phyloP scores from a whole-genome alignment of 2,329 filamentous ascomycete genomes.

The Fusarium napiforme region DNA sequence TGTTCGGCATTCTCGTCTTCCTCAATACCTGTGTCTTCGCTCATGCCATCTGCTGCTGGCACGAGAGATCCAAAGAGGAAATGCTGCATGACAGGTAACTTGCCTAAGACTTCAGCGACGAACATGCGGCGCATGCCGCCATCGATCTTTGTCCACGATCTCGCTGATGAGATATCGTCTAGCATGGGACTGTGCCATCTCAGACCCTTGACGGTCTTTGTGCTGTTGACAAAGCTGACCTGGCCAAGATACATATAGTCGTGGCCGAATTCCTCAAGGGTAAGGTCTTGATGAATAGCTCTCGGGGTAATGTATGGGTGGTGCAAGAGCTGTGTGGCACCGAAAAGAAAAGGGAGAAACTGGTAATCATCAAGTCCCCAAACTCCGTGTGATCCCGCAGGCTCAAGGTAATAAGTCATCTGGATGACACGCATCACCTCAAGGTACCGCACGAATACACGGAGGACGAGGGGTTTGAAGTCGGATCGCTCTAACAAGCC shows the following conservation, averaged over 20 bases:
- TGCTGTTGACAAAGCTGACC: constrained; percentile 92
- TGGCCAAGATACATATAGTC: constrained; percentile 94
- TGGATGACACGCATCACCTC: constrained; percentile 88
- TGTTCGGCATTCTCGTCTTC: constrained; percentile 59
- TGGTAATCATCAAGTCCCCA: constrained; percentile 99
- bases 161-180: constrained; percentile 93
- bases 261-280: constrained; percentile 84
- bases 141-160: constrained; percentile 92
- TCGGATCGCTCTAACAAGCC: constrained; percentile 70
- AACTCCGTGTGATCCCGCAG: constrained; percentile 95
- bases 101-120: constrained; percentile 88
- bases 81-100: constrained; percentile 98
- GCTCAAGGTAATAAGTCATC: constrained; percentile 94
- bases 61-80: constrained; percentile 92
- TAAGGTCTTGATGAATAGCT: constrained; percentile 87
- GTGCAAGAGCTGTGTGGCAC: constrained; percentile 86
- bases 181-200: constrained; percentile 99
- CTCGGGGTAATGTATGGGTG: constrained; percentile 83
- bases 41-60: constrained; percentile 85
- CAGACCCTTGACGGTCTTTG: constrained; percentile 93
- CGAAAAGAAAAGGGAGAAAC: constrained; percentile 95
- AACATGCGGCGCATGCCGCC: constrained; percentile 98
- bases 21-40: constrained; percentile 65
- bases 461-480: constrained; percentile 79
- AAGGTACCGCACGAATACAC: constrained; percentile 85